phyloP scores from a whole-genome alignment of 352 stramenopile species.

The Phytophthora cajani region DNA sequence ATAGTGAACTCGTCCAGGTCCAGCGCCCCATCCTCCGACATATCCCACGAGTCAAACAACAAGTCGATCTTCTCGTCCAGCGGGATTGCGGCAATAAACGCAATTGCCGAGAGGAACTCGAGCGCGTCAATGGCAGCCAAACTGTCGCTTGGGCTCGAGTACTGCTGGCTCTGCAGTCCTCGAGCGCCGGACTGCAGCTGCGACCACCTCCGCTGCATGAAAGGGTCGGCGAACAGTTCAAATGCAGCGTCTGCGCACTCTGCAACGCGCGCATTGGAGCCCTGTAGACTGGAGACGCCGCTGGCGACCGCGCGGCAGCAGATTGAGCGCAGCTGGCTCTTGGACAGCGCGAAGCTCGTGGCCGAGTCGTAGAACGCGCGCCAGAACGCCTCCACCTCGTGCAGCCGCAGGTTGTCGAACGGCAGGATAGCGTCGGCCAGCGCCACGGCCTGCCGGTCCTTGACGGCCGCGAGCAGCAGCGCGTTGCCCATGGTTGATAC shows the following conservation, averaged over 20 bases:
- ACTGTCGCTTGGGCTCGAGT: constrained; percentile 10
- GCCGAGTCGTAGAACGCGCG: constrained; percentile 85
- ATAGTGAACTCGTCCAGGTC: constrained; percentile 89
- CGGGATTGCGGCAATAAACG: constrained; percentile 61
- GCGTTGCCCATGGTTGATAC: constrained; percentile 63
- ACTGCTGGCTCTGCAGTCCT: constrained; percentile 26
- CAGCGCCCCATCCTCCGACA: constrained; percentile 82
- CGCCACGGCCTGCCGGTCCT: constrained; percentile 45
- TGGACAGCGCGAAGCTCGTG: constrained; percentile 72
- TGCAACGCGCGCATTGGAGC: constrained; percentile 45
- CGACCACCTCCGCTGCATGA: constrained; percentile 33
- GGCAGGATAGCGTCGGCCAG: constrained; percentile 69
- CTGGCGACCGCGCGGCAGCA: constrained; percentile 56
- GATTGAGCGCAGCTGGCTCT: constrained; percentile 63
- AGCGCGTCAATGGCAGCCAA: constrained; percentile 68
- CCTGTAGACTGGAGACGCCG: constrained; percentile 42
- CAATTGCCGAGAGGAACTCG: constrained; percentile 80
- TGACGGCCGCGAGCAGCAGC: constrained; percentile 56
- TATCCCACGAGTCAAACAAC: constrained; percentile 89
- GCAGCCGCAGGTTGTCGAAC: constrained; percentile 76
- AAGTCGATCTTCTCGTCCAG: constrained; percentile 86
- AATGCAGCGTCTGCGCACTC: constrained; percentile 67
- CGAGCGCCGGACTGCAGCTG: constrained; percentile 19
- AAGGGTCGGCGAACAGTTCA: constrained; percentile 53
- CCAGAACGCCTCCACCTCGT: constrained; percentile 84